These are phyloP conservation scores for Botryotinia convoluta DNA, from an alignment of 2,329 filamentous ascomycete species.

Conservation along the genomic window DNA sequence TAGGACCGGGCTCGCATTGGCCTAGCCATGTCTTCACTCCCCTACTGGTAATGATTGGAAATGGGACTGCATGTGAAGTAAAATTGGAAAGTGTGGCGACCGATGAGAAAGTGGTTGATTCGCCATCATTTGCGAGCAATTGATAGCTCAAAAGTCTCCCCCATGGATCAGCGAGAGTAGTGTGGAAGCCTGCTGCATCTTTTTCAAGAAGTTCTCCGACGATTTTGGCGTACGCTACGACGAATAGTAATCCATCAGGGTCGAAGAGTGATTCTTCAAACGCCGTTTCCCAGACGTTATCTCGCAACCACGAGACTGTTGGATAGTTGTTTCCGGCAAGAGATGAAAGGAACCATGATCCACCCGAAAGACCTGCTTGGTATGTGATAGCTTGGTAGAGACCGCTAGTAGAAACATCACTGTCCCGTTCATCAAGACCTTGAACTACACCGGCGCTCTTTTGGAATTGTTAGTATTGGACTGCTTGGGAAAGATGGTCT, in stretches of 20 bases:
- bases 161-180: slow-evolving; percentile 31
- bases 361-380: slow-evolving; percentile 47
- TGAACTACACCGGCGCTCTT: slow-evolving; percentile 35
- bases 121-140: slow-evolving; percentile 23
- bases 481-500: not conserved
- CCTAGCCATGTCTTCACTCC: slow-evolving; percentile 40
- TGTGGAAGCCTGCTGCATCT: slow-evolving; percentile 35
- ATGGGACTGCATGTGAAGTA: slow-evolving; percentile 42
- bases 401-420: slow-evolving; percentile 41
- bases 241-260: slow-evolving; percentile 39
- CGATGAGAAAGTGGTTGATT: slow-evolving; percentile 30
- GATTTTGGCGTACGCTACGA: slow-evolving; percentile 30
- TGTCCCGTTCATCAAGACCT: slow-evolving; percentile 43
- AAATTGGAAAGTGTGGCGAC: slow-evolving; percentile 41
- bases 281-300: slow-evolving; percentile 43
- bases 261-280: slow-evolving; percentile 42
- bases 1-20: slow-evolving; percentile 42
- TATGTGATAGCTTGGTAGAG: slow-evolving; percentile 48
- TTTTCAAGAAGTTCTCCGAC: slow-evolving; percentile 29
- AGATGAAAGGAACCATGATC: slow-evolving; percentile 47
- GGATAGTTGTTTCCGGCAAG: slow-evolving; percentile 47
- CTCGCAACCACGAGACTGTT: slow-evolving; percentile 42
- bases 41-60: slow-evolving; percentile 46
- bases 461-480: not conserved
- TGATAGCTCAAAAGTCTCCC: slow-evolving; percentile 31